Evolutionary conservation across 805 yeast genomes (phyloP), one percentile per base, ranked within the genome.

Genomic region (Myxozyma monticola): DNA sequence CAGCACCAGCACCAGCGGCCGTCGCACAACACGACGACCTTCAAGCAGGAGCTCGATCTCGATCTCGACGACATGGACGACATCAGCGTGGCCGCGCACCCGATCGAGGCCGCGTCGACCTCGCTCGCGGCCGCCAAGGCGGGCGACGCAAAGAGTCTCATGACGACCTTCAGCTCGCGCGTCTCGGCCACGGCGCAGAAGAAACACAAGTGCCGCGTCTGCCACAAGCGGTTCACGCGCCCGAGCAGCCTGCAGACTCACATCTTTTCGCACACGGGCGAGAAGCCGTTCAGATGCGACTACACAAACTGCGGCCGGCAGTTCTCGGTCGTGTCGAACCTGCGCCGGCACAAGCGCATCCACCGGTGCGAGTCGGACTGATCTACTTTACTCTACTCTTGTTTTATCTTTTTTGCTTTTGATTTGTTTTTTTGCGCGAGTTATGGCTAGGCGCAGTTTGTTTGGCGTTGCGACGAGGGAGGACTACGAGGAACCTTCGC

Each of bases 181-280:
- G 26, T 42, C 30, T 26, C 46, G n/a, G 35, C 49, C 24, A 44
- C 45, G n/a, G 10, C 57, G 8, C 46, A 44, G 33, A 57, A 56
- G 37, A 65, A 66, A 52, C 70, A 70, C 59, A 61, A 60, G 45
- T 62, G 73, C 51, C 56, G 56, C 22, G 76, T 81, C 24, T 87
- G 96, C 65, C 76, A 79, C 48, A 86, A 87, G 66, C 81, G 81
- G 41, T 88, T 88, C 71, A 84, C 87, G 50, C 73, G 96, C 57
- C 96, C 96, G 4, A 81, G 88, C 14, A 85, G 93, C 3, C 72
- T 88, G 49, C 84, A 81, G 65, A 86, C 91, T 2, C 96, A 88
- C 69, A 76, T 78, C 63, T 80, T 85, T 64, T 81, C 88, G 9
- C 96, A 88, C 65, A 83, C 88, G 0, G 88, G 88, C 24, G 88